These are phyloP conservation scores for Imleria badia DNA, from an alignment of 768 basidiomycete genomes.

Conservation along the genomic window DNA sequence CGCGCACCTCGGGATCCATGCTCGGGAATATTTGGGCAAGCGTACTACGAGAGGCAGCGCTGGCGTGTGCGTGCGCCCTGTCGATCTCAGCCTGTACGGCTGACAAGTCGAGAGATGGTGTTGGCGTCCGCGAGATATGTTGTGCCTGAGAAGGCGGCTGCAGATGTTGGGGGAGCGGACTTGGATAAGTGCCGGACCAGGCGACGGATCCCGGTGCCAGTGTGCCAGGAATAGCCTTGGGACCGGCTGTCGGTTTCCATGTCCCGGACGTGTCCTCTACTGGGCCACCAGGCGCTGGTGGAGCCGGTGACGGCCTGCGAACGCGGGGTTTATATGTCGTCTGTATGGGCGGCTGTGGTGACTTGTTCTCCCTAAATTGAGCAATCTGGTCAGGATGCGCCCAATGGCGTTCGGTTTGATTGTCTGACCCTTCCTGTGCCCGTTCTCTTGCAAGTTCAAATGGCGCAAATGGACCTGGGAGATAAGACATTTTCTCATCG, in stretches of 20 bases:
- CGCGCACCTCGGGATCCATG: conserved; percentile 79
- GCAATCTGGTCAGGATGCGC: conserved; percentile 38
- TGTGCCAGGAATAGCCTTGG: conserved; percentile 39
- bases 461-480: conserved; percentile 70
- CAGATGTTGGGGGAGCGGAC: conserved; percentile 29
- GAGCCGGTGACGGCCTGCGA: conserved; percentile 50
- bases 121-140: conserved; percentile 67
- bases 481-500: conserved; percentile 63
- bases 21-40: conserved; percentile 86
- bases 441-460: conserved; percentile 61
- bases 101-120: conserved; percentile 65
- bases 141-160: conserved; percentile 46
- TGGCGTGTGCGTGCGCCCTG: conserved; percentile 69
- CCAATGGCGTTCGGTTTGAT: conserved; percentile 38
- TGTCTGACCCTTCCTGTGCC: conserved; percentile 37
- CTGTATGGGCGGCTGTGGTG: conserved; percentile 36
- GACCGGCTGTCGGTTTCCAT: background rate
- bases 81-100: conserved; percentile 79
- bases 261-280: conserved; percentile 49
- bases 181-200: conserved; percentile 29
- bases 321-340: conserved; percentile 79
- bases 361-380: conserved; percentile 36
- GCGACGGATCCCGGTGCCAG: conserved; percentile 49
- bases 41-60: conserved; percentile 70
- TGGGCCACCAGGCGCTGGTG: conserved; percentile 17